phyloP scores from a whole-genome alignment of 2,329 filamentous ascomycete species.

The Colletotrichum plurivorum region DNA sequence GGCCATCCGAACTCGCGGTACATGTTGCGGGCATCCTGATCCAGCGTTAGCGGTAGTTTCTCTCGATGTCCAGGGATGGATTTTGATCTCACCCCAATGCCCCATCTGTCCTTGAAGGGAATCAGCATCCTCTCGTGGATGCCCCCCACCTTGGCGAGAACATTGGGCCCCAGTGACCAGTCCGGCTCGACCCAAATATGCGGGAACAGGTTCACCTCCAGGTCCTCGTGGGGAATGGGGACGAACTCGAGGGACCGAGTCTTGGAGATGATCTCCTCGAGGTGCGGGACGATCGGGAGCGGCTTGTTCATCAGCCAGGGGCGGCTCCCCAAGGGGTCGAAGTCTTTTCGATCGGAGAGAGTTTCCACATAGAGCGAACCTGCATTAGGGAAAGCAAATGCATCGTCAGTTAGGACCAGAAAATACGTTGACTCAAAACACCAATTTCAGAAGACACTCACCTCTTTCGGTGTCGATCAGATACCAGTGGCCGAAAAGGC shows the following conservation, averaged over 20 bases:
- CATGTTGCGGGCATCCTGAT: slow-evolving; percentile 7
- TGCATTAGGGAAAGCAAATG: not conserved
- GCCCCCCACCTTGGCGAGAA: not conserved
- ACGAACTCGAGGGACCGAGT: slow-evolving; percentile 12
- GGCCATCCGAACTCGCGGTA: slow-evolving; percentile 13
- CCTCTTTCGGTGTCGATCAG: slow-evolving; percentile 16
- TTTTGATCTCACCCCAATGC: slow-evolving; percentile 9
- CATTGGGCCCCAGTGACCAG: slow-evolving; percentile 2
- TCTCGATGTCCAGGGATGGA: not conserved
- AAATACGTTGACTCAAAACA: not conserved
- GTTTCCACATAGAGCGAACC: not conserved
- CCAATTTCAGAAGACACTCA: not conserved
- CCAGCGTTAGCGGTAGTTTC: not conserved
- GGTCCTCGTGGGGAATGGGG: slow-evolving; percentile 14
- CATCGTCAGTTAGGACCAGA: too few species aligned
- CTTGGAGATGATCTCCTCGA: slow-evolving; percentile 7
- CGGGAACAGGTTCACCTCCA: slow-evolving; percentile 3
- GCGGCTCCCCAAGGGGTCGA: not conserved
- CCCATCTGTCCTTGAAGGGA: not conserved
- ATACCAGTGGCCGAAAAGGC: slow-evolving; percentile 10
- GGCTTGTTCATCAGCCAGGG: not conserved
- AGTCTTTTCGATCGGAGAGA: not conserved
- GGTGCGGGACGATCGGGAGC: slow-evolving; percentile 6
- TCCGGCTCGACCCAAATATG: slow-evolving; percentile 22
- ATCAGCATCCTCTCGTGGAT: slow-evolving; percentile 3